phyloP scores from a whole-genome alignment of 352 stramenopile genomes.

The Globisporangium cystogenes region DNA sequence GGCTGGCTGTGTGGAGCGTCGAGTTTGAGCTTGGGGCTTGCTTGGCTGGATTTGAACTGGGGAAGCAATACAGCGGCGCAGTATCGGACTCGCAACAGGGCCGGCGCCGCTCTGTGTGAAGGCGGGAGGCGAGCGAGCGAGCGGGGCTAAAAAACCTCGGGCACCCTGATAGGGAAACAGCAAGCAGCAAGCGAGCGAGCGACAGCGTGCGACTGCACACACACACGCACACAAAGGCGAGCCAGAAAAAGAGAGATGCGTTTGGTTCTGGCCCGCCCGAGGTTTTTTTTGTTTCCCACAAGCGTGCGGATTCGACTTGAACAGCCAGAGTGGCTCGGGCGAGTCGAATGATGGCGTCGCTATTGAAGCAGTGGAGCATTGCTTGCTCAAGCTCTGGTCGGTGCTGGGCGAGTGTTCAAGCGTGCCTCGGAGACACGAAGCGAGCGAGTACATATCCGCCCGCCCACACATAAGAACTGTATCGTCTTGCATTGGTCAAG shows the following conservation, averaged over 20 bases:
- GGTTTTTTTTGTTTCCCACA: conserved; percentile 1
- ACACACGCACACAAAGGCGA: neutral
- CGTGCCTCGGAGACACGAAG: no score
- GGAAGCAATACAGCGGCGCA: conserved; percentile 21
- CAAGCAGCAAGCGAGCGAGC: neutral
- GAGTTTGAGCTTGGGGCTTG: conserved; percentile 10
- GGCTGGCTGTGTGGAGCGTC: neutral
- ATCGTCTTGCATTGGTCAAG: no score
- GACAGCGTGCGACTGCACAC: neutral
- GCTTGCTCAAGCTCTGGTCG: no score
- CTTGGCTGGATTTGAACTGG: conserved; percentile 63
- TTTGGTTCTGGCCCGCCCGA: conserved; percentile 1
- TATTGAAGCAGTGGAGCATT: no score
- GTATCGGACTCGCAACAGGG: conserved; percentile 7
- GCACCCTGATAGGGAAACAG: conserved; percentile 11
- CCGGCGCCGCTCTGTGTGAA: neutral
- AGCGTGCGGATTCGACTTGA: neutral
- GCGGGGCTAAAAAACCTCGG: conserved; percentile 16
- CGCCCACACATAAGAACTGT: no score
- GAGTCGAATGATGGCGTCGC: neutral
- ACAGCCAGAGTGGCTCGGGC: neutral
- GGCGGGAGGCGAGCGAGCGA: neutral
- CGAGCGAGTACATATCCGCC: no score
- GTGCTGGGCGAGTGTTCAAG: no score
- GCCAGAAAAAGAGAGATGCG: neutral